Base-by-base conservation (phyloP, 176 grass and related monocot genomes). In the Panicum miliaceum region DNA sequence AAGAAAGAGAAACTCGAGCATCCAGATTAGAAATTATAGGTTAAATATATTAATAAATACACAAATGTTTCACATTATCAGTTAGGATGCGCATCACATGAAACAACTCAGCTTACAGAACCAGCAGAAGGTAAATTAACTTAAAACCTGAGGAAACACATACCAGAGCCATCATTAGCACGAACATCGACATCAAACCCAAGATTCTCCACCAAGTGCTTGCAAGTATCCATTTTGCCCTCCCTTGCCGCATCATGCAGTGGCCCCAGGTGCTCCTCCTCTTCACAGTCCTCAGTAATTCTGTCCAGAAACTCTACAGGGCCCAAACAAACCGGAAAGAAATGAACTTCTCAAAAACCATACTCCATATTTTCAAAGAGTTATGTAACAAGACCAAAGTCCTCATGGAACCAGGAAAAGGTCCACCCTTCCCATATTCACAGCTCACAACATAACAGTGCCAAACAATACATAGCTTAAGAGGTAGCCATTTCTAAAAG, bases 141-240 rank as follows among this genome's bases (percentile, higher is more conserved):
- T 22, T 4, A 69, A 6, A 38, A 59, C 32, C 34, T 57, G 8
- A 58, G 51, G 73, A 32, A 72, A 41, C 32, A 76, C 73, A 8
- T 76, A 76, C 73, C 73, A 1, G 73, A 76, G 20, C 73, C 73
- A 76, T 76, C 51, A 76, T 35, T 59, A 76, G 73, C 52, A 76
- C 0, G 12, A 41, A 56, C 22, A 38, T 76, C 3, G 3, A 76
- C 73, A 56, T 76, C 73, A 76, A 76, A 76, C 12, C 9, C 73
- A 40, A 76, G 73, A 41, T 58, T 56, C 20, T 76, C 73, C 10
- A 76, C 73, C 52, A 76, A 38, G 73, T 59, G 73, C 54, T 23
- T 38, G 22, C 73, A 76, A 40, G 10, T 14, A 41, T 76, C 73
- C 73, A 76, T 72, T 58, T 76, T 58, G 10, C 20, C 73, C 20